A percentile compares a stretch with the other conserved stretches of the same genome.
Conservation (phyloP, 169 alveolate genomes). For the Cryptosporidium andersoni region DNA sequence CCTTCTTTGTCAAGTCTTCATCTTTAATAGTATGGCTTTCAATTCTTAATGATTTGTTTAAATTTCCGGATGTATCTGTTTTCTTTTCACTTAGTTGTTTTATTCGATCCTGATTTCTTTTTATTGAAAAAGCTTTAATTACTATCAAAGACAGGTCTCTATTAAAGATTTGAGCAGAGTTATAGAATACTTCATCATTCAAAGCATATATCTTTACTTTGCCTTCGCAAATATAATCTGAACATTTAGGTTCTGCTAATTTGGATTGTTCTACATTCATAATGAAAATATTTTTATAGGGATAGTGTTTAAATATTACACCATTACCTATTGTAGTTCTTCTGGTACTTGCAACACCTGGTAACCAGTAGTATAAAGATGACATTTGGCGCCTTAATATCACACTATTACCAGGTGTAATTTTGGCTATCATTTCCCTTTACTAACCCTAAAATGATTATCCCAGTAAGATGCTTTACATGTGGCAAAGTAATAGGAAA, state of each 20-base stretch:
- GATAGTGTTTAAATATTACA: too few relatives aligned
- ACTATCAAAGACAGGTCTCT: constrained; percentile 86
- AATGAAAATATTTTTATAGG: too few relatives aligned
- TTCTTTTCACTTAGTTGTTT: neutral
- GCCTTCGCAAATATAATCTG: constrained; percentile 79
- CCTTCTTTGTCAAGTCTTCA: neutral
- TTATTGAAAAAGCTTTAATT: constrained; percentile 50
- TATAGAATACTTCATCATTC: constrained; percentile 81
- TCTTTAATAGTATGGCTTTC: neutral
- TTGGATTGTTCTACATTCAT: neutral
- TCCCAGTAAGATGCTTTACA: constrained; percentile 99
- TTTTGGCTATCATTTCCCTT: too few relatives aligned
- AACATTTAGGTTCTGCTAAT: neutral
- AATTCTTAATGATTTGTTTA: neutral
- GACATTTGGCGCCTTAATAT: neutral
- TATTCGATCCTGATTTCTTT: neutral
- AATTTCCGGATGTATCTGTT: neutral
- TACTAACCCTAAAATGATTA: constrained; percentile 88
- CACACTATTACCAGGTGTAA: neutral
- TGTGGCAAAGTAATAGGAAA: constrained; percentile 99
- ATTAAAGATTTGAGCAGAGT: constrained; percentile 93
- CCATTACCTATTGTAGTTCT: too few relatives aligned
- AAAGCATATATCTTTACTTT: constrained; percentile 77
- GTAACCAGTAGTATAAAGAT: neutral
- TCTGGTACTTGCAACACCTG: too few relatives aligned